phyloP scores from a whole-genome alignment of 2,329 filamentous ascomycete species.

The Didymella exigua region DNA sequence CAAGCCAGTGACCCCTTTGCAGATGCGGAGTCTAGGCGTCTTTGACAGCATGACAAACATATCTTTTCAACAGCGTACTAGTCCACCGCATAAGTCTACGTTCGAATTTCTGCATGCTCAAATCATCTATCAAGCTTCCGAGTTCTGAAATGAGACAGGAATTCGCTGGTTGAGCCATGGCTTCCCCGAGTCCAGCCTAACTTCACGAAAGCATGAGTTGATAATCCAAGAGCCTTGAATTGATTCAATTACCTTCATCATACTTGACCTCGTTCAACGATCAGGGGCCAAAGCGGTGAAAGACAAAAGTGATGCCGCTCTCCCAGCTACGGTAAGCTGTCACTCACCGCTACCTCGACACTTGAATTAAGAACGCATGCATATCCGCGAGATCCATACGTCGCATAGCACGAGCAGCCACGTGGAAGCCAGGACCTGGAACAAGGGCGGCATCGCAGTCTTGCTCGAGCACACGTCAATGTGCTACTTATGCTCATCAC shows the following conservation, averaged over 20 bases:
- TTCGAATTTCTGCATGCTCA: too few species aligned
- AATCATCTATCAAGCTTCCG: too few species aligned
- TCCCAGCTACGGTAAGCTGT: not conserved
- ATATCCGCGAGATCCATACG: not conserved
- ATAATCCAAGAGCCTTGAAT: too few species aligned
- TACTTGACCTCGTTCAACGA: not conserved
- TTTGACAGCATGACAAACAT: not conserved
- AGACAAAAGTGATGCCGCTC: not conserved
- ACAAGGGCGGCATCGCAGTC: not conserved
- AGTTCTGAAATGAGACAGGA: too few species aligned
- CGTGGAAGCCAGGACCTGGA: not conserved
- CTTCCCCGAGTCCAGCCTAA: too few species aligned
- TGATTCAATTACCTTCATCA: too few species aligned
- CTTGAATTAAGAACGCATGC: not conserved
- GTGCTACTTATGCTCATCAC: not conserved
- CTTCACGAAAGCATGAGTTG: too few species aligned
- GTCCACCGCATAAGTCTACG: too few species aligned
- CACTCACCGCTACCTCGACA: not conserved
- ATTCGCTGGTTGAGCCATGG: too few species aligned
- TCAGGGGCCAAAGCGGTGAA: not conserved
- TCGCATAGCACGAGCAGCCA: not conserved
- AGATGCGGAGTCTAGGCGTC: not conserved
- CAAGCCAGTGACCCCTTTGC: not conserved
- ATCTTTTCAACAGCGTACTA: not conserved
- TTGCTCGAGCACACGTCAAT: not conserved